phyloP scores from a whole-genome alignment of 2,329 filamentous ascomycete genomes.

The Thielaviopsis euricoi region DNA sequence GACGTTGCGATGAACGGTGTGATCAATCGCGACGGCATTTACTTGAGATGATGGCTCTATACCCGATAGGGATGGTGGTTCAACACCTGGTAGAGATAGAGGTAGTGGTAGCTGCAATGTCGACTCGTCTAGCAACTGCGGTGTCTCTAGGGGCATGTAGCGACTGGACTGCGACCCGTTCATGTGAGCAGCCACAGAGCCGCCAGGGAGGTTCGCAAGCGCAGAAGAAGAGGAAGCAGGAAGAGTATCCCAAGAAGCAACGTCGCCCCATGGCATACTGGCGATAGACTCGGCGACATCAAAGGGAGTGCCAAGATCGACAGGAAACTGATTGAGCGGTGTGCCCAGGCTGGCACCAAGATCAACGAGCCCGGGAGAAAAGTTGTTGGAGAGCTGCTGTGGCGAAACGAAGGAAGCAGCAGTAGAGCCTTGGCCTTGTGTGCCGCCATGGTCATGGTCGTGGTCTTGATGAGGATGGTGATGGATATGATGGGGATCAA shows the following conservation, averaged over 20 bases:
- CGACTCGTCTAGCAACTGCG: neutral
- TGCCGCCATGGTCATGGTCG: neutral
- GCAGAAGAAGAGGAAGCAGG: neutral
- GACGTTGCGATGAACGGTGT: neutral
- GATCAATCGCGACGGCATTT: neutral
- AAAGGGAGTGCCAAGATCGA: neutral
- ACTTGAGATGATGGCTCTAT: neutral
- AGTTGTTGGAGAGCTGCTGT: neutral
- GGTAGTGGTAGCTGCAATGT: neutral
- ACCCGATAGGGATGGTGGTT: neutral
- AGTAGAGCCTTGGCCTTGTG: neutral
- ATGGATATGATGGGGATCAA: neutral
- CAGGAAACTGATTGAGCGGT: neutral
- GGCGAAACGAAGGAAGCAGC: neutral
- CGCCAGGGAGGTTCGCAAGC: neutral
- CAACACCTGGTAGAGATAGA: neutral
- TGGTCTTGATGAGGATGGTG: neutral
- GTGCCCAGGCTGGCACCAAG: neutral
- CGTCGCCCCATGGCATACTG: too few species aligned
- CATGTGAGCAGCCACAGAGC: neutral
- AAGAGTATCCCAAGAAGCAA: neutral
- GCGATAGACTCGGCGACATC: neutral
- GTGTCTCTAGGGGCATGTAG: neutral
- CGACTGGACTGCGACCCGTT: neutral
- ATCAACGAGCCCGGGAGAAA: neutral